A percentile compares a stretch with the other conserved stretches of the same genome.
These are phyloP conservation scores for Gaeumannomyces sp. DNA, from an alignment of 2,329 filamentous ascomycete genomes.

Conservation along the genomic window DNA sequence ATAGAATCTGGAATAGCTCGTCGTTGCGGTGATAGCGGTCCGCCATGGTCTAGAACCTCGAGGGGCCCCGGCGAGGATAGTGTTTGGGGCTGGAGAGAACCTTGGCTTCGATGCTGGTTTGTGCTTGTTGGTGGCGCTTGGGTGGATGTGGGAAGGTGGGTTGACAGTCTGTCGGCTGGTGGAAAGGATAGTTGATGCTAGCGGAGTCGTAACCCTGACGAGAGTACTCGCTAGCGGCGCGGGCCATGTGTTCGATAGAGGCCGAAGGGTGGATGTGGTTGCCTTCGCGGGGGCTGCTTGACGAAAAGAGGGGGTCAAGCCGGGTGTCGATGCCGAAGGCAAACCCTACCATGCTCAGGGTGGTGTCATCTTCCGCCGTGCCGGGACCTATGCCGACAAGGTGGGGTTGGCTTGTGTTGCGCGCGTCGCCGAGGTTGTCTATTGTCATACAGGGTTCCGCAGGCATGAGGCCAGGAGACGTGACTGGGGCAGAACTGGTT, in stretches of 20 bases:
- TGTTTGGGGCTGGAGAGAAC: background rate
- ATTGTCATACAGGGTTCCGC: background rate
- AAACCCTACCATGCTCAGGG: conserved; percentile 27
- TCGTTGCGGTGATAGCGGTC: background rate
- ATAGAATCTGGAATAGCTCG: background rate
- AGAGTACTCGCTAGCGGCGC: background rate
- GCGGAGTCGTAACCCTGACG: background rate
- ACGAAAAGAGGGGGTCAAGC: background rate
- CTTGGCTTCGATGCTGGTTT: background rate
- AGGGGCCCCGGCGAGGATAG: background rate
- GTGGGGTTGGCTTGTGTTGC: conserved; percentile 11
- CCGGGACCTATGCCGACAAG: background rate
- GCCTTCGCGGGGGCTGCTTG: background rate
- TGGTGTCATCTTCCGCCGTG: conserved; percentile 9
- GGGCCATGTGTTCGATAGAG: background rate
- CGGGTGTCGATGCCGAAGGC: conserved; percentile 29
- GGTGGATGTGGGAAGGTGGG: background rate
- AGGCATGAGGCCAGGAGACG: background rate
- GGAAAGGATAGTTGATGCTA: background rate
- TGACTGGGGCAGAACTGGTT: background rate
- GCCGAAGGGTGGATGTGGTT: background rate
- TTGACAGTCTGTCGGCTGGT: background rate
- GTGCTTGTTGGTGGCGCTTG: background rate
- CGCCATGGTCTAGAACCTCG: background rate
- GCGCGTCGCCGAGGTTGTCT: background rate